Conservation (phyloP, 441 rosid species). For the Arabidopsis hybrid region DNA sequence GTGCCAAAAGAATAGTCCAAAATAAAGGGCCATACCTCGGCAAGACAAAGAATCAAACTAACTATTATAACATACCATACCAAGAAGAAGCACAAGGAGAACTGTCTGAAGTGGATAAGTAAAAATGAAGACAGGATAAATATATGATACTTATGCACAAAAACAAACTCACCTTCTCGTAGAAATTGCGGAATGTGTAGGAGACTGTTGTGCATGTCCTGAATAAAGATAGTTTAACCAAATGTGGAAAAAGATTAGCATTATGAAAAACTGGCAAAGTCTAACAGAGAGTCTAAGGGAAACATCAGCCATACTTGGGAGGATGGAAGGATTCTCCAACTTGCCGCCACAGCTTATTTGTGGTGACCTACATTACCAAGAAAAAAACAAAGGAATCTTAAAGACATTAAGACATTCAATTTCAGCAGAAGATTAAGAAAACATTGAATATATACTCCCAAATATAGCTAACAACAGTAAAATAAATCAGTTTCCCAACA, state of each 20-base stretch:
- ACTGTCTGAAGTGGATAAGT: constrained; percentile 12
- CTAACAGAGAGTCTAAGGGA: constrained; percentile 27
- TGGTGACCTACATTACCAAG: constrained; percentile 68
- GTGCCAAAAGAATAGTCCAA: constrained; percentile 21
- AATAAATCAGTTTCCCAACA: constrained; percentile 12
- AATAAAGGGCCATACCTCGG: background rate
- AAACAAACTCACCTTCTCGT: constrained; percentile 75
- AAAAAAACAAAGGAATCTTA: constrained; percentile 22
- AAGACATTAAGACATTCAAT: constrained; percentile 24
- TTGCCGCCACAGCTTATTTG: constrained; percentile 88
- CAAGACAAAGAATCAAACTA: constrained; percentile 21
- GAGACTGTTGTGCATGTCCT: constrained; percentile 97
- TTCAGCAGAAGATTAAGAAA: constrained; percentile 26
- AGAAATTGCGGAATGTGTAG: constrained; percentile 92
- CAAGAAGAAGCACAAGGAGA: constrained; percentile 29
- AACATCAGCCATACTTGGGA: constrained; percentile 69
- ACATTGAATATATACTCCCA: constrained; percentile 1
- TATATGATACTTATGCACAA: constrained; percentile 20
- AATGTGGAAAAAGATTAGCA: constrained; percentile 18
- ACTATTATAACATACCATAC: constrained; percentile 16
- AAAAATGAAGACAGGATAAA: constrained; percentile 7
- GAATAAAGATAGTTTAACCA: constrained; percentile 42
- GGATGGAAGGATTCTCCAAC: constrained; percentile 97
- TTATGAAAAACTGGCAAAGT: constrained; percentile 17
- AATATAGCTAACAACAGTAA: constrained; percentile 15